Evolutionary conservation across 2,329 filamentous ascomycete species (phyloP).

Genomic region (Pseudogymnoascus sp.): DNA sequence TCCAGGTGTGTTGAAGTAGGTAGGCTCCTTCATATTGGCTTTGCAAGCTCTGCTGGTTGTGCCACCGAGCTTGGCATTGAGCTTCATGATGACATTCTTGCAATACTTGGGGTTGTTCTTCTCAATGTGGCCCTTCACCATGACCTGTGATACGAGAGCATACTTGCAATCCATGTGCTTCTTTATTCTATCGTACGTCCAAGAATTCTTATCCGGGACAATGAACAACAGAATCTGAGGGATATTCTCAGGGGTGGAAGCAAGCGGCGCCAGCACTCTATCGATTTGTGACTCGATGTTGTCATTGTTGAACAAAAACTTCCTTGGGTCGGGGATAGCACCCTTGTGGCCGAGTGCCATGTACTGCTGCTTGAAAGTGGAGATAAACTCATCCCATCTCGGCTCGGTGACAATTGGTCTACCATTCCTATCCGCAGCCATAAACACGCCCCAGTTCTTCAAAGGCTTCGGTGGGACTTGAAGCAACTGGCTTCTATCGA

Average conservation of each 20-base stretch:
- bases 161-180: slow-evolving; percentile 79
- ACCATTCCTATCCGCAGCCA: not conserved
- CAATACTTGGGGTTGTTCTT: slow-evolving; percentile 74
- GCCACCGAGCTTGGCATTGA: slow-evolving; percentile 92
- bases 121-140: slow-evolving; percentile 62
- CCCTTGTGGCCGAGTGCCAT: slow-evolving; percentile 52
- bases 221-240: slow-evolving; percentile 78
- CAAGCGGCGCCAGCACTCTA: not conserved
- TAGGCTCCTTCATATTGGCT: not conserved
- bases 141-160: slow-evolving; percentile 73
- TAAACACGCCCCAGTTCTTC: slow-evolving; percentile 7
- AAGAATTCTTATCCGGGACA: slow-evolving; percentile 60
- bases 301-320: slow-evolving; percentile 5
- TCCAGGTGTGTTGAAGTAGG: not conserved
- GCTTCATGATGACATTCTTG: slow-evolving; percentile 92
- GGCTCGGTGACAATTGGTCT: not conserved
- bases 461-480: not conserved
- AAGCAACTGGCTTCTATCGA: not conserved
- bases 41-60: slow-evolving; percentile 46
- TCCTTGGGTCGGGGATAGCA: slow-evolving; percentile 8
- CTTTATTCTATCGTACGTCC: slow-evolving; percentile 78
- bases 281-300: not conserved
- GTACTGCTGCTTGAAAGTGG: slow-evolving; percentile 54
- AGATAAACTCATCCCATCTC: slow-evolving; percentile 37
- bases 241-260: not conserved